Base-by-base conservation (phyloP, 139 green algal genomes). In the Volvox africanus region DNA sequence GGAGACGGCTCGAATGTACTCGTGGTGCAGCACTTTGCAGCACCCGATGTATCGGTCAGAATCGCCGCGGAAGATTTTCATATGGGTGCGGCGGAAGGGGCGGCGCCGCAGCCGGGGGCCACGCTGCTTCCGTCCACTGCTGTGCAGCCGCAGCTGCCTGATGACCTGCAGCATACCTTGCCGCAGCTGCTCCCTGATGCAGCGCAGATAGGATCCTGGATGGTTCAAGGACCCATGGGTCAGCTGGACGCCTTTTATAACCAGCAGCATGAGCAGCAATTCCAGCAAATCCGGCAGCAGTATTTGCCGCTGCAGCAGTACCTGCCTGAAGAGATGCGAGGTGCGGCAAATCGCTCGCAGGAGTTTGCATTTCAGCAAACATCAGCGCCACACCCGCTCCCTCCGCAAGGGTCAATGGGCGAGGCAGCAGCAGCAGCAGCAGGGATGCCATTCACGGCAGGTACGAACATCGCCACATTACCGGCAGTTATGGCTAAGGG, bases 181-280 rank as follows among this genome's bases (percentile, higher is more conserved):
- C 36, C 73, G 71, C 30, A 35, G 11, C 1, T 30, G 13, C 50
- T 90, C 50, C 86, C 86, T 20, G 86, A 90, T 55, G 71, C 86
- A 1, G 13, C 30, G 6, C 28, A 35, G 12, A 14, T 90, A 12
- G 86, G 86, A 14, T 44, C 50, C n/a, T 90, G 86, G 86, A 69
- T 32, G 11, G 9, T 90, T 50, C 86, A 90, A 30, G 69, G 69
- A 62, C 83, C 83, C 65, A 67, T 22, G 69, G 84, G 84, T 68
- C 37, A 73, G 68, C 33, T 89, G 2, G 69, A 79, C 37, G 3
- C 37, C 0, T 89, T 33, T 30, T 18, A 68, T n/a, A 89, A 88
- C 75, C 90, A 93, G 82, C 71, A 82, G 32, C 82, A 62, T 68
- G 82, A 81, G 44, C 26, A 79, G n/a, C 26, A 73, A 24, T 0